These are phyloP conservation scores for Candida coleopterorum DNA, from an alignment of 805 yeast genomes.

Conservation along the genomic window DNA sequence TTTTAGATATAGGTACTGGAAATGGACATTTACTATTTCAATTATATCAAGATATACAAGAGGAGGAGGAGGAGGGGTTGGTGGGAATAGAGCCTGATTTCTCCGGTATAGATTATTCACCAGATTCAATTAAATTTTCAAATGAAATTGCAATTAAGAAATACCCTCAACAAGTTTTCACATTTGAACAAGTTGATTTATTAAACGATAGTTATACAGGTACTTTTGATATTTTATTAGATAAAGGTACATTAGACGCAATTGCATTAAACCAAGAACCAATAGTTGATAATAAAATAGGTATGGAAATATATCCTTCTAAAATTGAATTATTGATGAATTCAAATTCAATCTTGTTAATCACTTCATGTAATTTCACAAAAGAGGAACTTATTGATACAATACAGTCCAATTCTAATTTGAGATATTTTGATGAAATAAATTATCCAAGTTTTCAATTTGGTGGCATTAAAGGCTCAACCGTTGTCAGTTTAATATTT, in stretches of 20 bases:
- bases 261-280: constrained; percentile 74
- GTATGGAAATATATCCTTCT: constrained; percentile 56
- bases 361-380: constrained; percentile 94
- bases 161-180: constrained; percentile 30
- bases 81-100: constrained; percentile 9
- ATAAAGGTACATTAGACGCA: constrained; percentile 96
- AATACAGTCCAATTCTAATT: constrained; percentile 39
- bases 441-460: constrained; percentile 79
- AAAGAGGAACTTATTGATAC: constrained; percentile 63
- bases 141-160: constrained; percentile 44
- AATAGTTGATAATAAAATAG: constrained; percentile 41
- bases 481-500: constrained; percentile 86
- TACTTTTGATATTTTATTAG: constrained; percentile 71
- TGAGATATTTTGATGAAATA: constrained; percentile 61
- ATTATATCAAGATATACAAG: constrained; percentile 58
- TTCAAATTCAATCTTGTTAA: constrained; percentile 53
- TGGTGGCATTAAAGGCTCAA: constrained; percentile 85
- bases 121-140: constrained; percentile 76
- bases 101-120: constrained; percentile 82
- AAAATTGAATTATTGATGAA: constrained; percentile 56
- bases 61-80: constrained; percentile 30
- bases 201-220: constrained; percentile 29
- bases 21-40: constrained; percentile 86
- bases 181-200: constrained; percentile 71
- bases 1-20: constrained; percentile 91